These are phyloP conservation scores for Allodekkera sacchari DNA, from an alignment of 805 yeast species.

Conservation along the genomic window DNA sequence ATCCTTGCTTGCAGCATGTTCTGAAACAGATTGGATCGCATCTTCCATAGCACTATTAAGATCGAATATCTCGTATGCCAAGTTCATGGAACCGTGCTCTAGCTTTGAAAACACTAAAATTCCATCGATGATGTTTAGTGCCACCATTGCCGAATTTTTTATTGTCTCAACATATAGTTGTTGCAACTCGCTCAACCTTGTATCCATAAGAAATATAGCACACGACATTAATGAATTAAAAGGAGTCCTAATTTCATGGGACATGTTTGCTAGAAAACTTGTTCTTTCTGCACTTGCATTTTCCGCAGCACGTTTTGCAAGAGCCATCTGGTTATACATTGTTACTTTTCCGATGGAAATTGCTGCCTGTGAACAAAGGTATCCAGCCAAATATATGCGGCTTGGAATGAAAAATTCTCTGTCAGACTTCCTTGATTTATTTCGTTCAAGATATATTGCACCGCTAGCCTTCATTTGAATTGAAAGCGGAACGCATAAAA, in stretches of 20 bases:
- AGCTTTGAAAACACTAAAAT: constrained; percentile 46
- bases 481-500: constrained; percentile 38
- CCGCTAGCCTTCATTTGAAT: constrained; percentile 35
- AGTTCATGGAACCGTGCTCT: constrained; percentile 44
- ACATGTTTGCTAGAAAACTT: constrained; percentile 46
- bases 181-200: constrained; percentile 35
- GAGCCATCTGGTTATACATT: constrained; percentile 38
- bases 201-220: constrained; percentile 40
- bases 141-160: constrained; percentile 40
- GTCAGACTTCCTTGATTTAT: constrained; percentile 19
- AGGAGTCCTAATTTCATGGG: constrained; percentile 50
- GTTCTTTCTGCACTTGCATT: constrained; percentile 49
- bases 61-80: constrained; percentile 36
- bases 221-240: constrained; percentile 44
- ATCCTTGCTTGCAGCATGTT: constrained; percentile 35
- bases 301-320: constrained; percentile 45
- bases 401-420: constrained; percentile 21
- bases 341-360: constrained; percentile 41
- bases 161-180: constrained; percentile 46
- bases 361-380: constrained; percentile 44
- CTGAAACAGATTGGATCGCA: constrained; percentile 39
- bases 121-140: constrained; percentile 45
- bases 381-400: constrained; percentile 30
- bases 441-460: constrained; percentile 38
- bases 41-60: constrained; percentile 37